These are phyloP conservation scores for Casuarina glauca DNA, from an alignment of 306 rosid species.

Conservation along the genomic window DNA sequence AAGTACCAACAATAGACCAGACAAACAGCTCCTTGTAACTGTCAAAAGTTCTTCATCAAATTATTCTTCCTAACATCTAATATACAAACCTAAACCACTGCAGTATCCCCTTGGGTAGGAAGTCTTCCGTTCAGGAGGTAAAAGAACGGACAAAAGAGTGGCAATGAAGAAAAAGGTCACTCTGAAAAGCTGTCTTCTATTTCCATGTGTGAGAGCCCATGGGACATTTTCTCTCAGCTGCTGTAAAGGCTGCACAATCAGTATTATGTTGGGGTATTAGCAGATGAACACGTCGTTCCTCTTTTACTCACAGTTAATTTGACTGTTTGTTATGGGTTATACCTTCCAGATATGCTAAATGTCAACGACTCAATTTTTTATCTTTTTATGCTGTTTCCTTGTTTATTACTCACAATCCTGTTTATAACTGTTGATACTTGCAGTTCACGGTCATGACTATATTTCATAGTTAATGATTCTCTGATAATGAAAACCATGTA, in stretches of 20 bases:
- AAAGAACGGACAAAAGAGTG: neutral
- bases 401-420: neutral
- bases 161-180: neutral
- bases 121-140: neutral
- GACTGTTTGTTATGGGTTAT: no score
- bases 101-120: no score
- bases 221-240: neutral
- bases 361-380: neutral
- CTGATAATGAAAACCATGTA: neutral
- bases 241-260: neutral
- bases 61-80: neutral
- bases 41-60: neutral
- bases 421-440: neutral
- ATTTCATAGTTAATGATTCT: neutral
- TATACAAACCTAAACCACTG: neutral
- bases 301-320: neutral
- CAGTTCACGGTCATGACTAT: slow-evolving; percentile 7
- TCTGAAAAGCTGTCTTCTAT: neutral
- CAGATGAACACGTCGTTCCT: no score
- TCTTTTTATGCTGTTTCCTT: neutral
- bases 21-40: neutral
- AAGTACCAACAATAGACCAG: neutral
- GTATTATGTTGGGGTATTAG: neutral
- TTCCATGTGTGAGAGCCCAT: neutral
- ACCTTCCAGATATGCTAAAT: neutral